These are phyloP conservation scores for Paecilomyces sp. DNA, from an alignment of 2,329 filamentous ascomycete genomes.

Conservation along the genomic window DNA sequence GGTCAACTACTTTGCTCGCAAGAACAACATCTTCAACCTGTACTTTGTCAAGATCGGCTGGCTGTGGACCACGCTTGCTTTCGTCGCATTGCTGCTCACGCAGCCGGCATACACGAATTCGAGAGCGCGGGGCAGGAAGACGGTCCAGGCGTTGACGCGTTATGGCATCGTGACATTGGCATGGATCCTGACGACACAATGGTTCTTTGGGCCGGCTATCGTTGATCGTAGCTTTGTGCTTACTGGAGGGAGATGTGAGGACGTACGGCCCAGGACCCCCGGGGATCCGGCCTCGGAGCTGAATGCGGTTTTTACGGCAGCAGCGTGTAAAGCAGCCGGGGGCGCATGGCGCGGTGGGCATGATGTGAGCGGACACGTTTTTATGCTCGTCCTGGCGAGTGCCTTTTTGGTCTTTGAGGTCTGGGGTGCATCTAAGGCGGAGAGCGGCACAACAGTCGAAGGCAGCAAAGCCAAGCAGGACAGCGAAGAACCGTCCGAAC, in stretches of 20 bases:
- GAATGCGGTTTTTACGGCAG: constrained; percentile 57
- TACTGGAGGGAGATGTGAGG: constrained; percentile 78
- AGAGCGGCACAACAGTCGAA: constrained; percentile 38
- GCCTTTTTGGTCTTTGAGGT: constrained; percentile 77
- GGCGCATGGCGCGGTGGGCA: constrained; percentile 89
- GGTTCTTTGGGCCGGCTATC: constrained; percentile 87
- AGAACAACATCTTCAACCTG: constrained; percentile 85
- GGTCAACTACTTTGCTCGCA: constrained; percentile 78
- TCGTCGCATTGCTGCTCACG: constrained; percentile 60
- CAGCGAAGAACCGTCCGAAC: constrained; percentile 11
- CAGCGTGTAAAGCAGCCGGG: constrained; percentile 74
- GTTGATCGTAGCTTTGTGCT: constrained; percentile 86
- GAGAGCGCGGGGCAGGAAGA: constrained; percentile 37
- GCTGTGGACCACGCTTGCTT: constrained; percentile 78
- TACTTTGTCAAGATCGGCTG: constrained; percentile 94
- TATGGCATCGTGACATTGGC: constrained; percentile 66
- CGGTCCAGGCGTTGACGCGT: constrained; percentile 56
- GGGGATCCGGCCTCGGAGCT: constrained; percentile 25
- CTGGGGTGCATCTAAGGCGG: constrained; percentile 59
- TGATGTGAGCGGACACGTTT: constrained; percentile 93
- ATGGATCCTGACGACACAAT: constrained; percentile 89
- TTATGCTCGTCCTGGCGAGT: constrained; percentile 79
- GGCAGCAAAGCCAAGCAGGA: constrained; percentile 31
- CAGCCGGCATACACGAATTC: constrained; percentile 52
- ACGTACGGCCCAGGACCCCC: constrained; percentile 7